Conservation (phyloP, 192 early-diverging fungal genomes). For the Chytriomyces confervae region DNA sequence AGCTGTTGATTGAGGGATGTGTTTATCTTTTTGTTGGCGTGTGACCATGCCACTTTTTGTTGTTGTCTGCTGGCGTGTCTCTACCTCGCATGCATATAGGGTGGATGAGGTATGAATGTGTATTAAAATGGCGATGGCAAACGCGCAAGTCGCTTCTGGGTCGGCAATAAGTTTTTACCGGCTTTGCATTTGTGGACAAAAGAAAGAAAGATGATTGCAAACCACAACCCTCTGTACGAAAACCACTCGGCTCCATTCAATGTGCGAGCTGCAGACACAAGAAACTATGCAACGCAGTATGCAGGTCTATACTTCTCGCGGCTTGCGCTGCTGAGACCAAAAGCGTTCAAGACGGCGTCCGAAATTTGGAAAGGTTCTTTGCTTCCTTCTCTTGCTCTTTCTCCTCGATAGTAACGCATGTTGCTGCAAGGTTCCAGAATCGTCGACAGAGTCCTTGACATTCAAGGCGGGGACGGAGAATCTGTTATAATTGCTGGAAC, state of each 20-base stretch:
- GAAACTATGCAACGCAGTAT: conserved; percentile 79
- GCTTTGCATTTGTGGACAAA: too few relatives aligned
- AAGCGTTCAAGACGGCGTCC: conserved; percentile 62
- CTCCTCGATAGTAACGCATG: not conserved
- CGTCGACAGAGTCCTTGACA: conserved; percentile 76
- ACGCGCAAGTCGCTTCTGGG: too few relatives aligned
- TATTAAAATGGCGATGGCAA: too few relatives aligned
- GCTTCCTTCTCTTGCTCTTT: not conserved
- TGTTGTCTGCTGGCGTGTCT: too few relatives aligned
- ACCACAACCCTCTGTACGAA: not conserved
- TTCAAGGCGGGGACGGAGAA: conserved; percentile 65
- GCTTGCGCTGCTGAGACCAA: conserved; percentile 66
- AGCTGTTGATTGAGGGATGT: too few relatives aligned
- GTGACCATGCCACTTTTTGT: too few relatives aligned
- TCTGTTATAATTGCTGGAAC: conserved; percentile 79
- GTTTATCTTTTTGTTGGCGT: too few relatives aligned
- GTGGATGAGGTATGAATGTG: too few relatives aligned
- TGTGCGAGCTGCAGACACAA: not conserved
- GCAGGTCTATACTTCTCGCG: conserved; percentile 85
- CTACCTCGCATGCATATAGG: too few relatives aligned
- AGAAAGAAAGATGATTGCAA: too few relatives aligned
- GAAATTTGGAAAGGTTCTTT: conserved; percentile 54
- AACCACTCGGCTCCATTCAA: not conserved
- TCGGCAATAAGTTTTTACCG: too few relatives aligned
- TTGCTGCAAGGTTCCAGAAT: conserved; percentile 6